Base-by-base conservation (phyloP, 257 asterid genomes). In the Rhazya stricta region DNA sequence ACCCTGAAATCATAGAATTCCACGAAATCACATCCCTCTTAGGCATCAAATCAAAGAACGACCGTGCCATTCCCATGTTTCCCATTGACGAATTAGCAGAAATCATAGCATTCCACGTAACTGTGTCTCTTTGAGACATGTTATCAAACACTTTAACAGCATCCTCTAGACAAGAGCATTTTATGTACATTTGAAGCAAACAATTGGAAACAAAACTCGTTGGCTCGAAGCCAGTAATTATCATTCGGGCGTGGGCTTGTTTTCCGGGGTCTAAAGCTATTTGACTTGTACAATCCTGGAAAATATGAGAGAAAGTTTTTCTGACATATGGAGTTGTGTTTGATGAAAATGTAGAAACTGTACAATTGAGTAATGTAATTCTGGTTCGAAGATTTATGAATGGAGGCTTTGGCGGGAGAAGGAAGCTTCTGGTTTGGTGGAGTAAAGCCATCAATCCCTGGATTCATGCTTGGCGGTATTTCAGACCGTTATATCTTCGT, bases 1-100 rank as follows among this genome's bases (percentile, higher is more conserved):
- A 84, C 72, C 95, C 97, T 3, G 98, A 91, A 63, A 93, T 88
- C 87, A 93, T 76, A 68, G 98, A 85, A 73, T 93, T 93, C 98
- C 97, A 91, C 0, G 97, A 91, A 72, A 93, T 82, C 72, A 83
- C 96, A 81, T 93, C 96, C 79, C 86, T 88, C 79, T 84, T 85
- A 39, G 91, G 91, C 91, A 87, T 91, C 80, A 36, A 76, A 69
- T 86, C 89, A 74, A 93, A 93, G 46, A 78, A 37, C 0, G 81
- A 54, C 12, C 78, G 85, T 1, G 96, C 95, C 74, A 79, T 58
- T 15, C 67, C 84, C 84, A 86, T 60, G 42, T 88, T 77, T 70
- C 85, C 86, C 69, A 65, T 56, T 29, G 54, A 66, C 1, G 88
- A 85, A 81, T 87, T 84, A 45, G 97, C 93, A 67, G 77, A 88